Base-by-base conservation (phyloP, 1,284 basidiomycete genomes). In the Exobasidium cylindrosporum region DNA sequence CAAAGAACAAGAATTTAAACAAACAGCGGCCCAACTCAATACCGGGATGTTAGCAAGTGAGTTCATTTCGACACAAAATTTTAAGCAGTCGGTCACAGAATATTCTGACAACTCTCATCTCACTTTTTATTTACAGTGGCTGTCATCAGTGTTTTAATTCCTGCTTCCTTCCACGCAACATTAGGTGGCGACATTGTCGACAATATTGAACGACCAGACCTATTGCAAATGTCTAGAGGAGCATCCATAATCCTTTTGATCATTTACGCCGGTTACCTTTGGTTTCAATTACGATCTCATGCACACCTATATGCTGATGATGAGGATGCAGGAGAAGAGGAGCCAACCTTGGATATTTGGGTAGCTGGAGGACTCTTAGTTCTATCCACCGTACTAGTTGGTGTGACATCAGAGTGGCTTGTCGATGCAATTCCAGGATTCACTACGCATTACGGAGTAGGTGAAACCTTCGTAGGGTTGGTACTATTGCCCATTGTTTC, bases 401-500 rank as follows among this genome's bases (percentile, higher is more conserved):
- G 72, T n/a, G 72, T 76, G 31, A 76, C 73, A 3, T 72, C 72
- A 26, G 68, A 76, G 45, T 76, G 73, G 73, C 65, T 76, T 7
- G 73, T 76, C 3, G 58, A 59, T n/a, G 62, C 71, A 4, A 68
- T 76, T 61, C 61, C 71, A 49, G 70, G 66, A 5, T 67, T 76
- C 17, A 56, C 65, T 6, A 61, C 63, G 6, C 62, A 61, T n/a
- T 44, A 45, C 21, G 65, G 66, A 26, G 63, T 72, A 46, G 60
- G 64, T 6, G 59, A 71, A 47, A 74, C 69, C 1, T 76, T 70
- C 67, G 68, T 74, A 53, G 73, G 73, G 53, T 54, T 76, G 1
- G 69, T 76, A 44, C 58, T 74, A 4, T 59, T 75, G 14, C 73
- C 71, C 4, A 72, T 73, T 43, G 73, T 71, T 0, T 60, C 58